Conservation (phyloP, 768 basidiomycete genomes). For the Boletellus sp. region DNA sequence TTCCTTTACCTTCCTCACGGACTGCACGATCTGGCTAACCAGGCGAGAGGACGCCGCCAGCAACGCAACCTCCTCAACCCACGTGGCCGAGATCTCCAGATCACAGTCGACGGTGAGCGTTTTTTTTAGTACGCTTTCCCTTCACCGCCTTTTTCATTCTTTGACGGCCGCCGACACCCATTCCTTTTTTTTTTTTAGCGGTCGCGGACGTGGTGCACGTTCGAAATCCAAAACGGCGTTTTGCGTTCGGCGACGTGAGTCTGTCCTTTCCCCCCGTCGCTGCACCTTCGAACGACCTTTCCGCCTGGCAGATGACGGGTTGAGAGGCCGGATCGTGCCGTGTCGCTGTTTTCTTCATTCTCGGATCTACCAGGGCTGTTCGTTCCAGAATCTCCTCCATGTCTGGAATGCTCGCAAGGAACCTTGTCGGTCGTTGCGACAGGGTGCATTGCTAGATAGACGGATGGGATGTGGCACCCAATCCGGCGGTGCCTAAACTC, state of each 20-base stretch:
- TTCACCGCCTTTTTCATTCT: background rate
- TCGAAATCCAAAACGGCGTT: conserved; percentile 37
- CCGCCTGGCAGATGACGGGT: too few species aligned
- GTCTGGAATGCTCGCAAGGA: too few species aligned
- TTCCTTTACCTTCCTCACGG: conserved; percentile 68
- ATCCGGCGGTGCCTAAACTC: too few species aligned
- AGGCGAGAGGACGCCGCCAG: conserved; percentile 11
- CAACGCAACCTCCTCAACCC: conserved; percentile 17
- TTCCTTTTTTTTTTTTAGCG: conserved; percentile 28
- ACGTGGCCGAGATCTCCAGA: conserved; percentile 40
- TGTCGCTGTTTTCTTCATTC: too few species aligned
- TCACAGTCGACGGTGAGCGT: conserved; percentile 40
- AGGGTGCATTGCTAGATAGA: too few species aligned
- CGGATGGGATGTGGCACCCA: too few species aligned
- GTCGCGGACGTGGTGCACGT: conserved; percentile 38
- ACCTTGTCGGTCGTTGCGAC: too few species aligned
- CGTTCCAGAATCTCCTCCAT: too few species aligned
- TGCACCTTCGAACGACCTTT: too few species aligned
- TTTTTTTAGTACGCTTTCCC: background rate
- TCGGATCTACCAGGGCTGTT: too few species aligned
- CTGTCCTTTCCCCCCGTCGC: background rate
- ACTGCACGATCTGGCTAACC: conserved; percentile 71
- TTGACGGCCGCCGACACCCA: too few species aligned
- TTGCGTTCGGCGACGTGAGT: conserved; percentile 12
- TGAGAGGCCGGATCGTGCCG: too few species aligned